Conservation (phyloP, 2,329 filamentous ascomycete genomes). For the Phialocephala subalpina region DNA sequence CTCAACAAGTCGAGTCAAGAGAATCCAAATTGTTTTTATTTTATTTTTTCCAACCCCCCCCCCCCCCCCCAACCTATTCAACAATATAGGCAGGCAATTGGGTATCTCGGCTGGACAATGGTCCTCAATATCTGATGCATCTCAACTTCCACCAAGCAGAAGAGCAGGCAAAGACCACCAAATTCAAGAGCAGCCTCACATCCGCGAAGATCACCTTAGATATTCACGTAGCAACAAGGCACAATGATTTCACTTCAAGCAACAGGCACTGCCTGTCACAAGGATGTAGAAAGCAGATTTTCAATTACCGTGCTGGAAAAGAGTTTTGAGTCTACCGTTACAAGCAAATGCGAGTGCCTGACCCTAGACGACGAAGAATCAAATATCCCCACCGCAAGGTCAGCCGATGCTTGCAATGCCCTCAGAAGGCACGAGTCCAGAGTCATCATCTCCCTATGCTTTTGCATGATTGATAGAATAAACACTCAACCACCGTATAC, state of each 20-base stretch:
- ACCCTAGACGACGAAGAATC: constrained; percentile 19
- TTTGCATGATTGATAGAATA: constrained; percentile 18
- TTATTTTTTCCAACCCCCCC: too few relatives aligned
- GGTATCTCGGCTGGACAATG: too few relatives aligned
- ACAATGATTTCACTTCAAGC: background rate
- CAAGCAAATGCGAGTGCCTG: constrained; percentile 30
- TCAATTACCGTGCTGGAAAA: constrained; percentile 10
- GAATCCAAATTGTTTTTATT: too few relatives aligned
- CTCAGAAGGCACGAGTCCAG: constrained; percentile 11
- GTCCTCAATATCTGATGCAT: background rate
- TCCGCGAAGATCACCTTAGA: background rate
- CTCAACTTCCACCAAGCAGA: background rate
- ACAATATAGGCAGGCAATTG: too few relatives aligned
- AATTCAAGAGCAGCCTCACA: background rate
- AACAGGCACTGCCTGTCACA: constrained; percentile 4
- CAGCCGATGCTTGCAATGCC: constrained; percentile 18
- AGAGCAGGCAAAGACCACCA: background rate
- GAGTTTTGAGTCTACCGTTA: constrained; percentile 32
- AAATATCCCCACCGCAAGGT: constrained; percentile 17
- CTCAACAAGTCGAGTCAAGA: too few relatives aligned
- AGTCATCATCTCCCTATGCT: constrained; percentile 23
- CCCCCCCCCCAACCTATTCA: too few relatives aligned
- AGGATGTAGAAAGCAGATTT: background rate
- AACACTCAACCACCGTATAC: constrained; percentile 26
- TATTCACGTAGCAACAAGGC: background rate